Evolutionary conservation across 306 rosid genomes (phyloP), one percentile per base, ranked within the genome.

Genomic region (Quercus agrifolia): DNA sequence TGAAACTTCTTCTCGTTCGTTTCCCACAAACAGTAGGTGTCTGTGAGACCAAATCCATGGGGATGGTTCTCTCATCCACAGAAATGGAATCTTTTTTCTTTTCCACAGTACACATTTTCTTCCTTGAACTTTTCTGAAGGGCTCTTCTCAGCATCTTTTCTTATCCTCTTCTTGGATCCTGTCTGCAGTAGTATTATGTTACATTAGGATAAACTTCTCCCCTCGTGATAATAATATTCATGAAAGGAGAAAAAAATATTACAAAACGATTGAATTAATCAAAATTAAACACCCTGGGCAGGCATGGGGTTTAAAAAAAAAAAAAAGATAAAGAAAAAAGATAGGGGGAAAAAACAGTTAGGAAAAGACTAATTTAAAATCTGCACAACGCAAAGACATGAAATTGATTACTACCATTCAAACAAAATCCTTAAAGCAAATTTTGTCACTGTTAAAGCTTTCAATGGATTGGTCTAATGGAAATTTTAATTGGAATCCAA

Each of bases 11-110:
- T 35, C 41, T 35, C 41, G 2, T 6, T 35, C 1, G 58, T 27
- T 72, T 83, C 74, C 80, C 69, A 78, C 18, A 33, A 25, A 62
- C 69, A 62, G 35, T 62, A 27, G 38, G 38, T 27, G 38, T 1
- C 2, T 62, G 69, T 23, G 69, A 62, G 69, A 62, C 69, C n/a
- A 27, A 14, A 62, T 62, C 33, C 5, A 27, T 62, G 14, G 18
- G 33, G 38, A 28, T 23, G 8, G 27, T 57, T 57, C 69, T 25
- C 69, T 62, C n/a, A 62, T 27, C 8, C 9, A 27, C 69, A 62
- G 69, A 5, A 8, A 62, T 25, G 69, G 38, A 3, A 5, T 35
- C 41, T 6, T 35, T 35, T 63, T 30, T 38, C 30, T 21, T 38
- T 28, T 63, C 4, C 21, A 44, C 44, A 63, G 11, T 28, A 30